These are phyloP conservation scores for Solanum megistacrolobum DNA, from an alignment of 257 asterid species.

Conservation along the genomic window DNA sequence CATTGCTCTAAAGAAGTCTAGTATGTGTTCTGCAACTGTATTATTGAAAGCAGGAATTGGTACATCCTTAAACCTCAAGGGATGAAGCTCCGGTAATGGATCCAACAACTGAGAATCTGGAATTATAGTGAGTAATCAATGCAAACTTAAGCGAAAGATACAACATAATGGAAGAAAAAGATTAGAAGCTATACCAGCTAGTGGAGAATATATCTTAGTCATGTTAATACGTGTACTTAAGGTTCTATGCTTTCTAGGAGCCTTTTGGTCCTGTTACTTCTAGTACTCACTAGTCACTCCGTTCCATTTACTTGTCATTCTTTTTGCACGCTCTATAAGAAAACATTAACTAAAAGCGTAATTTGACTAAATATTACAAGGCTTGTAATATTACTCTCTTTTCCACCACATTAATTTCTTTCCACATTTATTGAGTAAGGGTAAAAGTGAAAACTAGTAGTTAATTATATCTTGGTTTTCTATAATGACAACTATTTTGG, in stretches of 20 bases:
- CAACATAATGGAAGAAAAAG: background rate
- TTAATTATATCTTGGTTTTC: too few relatives aligned
- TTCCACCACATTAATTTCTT: too few relatives aligned
- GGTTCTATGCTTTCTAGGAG: background rate
- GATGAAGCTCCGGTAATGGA: conserved; percentile 14
- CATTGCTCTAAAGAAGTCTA: too few relatives aligned
- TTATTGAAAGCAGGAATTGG: background rate
- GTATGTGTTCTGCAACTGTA: background rate
- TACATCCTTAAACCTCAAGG: conserved; percentile 3
- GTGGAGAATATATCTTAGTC: background rate
- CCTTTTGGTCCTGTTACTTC: background rate
- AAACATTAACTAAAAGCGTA: too few relatives aligned
- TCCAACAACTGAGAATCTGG: conserved; percentile 22
- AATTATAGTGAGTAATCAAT: background rate
- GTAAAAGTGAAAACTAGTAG: too few relatives aligned
- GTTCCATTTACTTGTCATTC: too few relatives aligned
- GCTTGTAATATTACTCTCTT: too few relatives aligned
- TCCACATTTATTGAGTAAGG: too few relatives aligned
- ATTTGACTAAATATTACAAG: too few relatives aligned
- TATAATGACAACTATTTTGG: too few relatives aligned
- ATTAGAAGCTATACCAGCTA: background rate
- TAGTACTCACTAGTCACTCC: background rate
- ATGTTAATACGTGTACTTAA: background rate
- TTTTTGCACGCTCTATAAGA: too few relatives aligned
- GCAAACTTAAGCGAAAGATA: background rate